Base-by-base conservation (phyloP, 768 basidiomycete species). In the Clavaria fumosa region DNA sequence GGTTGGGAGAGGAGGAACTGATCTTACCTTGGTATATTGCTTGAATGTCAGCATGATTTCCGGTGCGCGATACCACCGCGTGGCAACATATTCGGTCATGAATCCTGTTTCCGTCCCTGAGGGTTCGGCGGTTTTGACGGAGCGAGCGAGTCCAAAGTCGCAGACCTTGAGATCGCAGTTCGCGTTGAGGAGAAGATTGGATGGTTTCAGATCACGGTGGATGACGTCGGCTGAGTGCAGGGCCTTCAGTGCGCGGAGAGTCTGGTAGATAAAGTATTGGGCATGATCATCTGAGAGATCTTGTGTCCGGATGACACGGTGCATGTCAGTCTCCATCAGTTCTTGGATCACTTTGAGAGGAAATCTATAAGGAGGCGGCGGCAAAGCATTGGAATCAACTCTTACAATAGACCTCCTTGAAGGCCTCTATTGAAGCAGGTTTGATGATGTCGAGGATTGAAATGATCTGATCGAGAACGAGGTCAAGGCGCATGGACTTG, bases 11-110 rank as follows among this genome's bases (percentile, higher is more conserved):
- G 61, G 23, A 10, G 22, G 18, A 10, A 43, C 58, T n/a, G n/a
- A n/a, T n/a, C n/a, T 38, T 40, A 73, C 81, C 62, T 90, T 90
- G 36, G 91, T 93, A 61, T 99, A 99, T 55, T 95, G 83, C 55
- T 95, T 93, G 69, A 96, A 97, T 7, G 90, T 95, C 36, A 99
- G 69, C 95, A 99, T 99, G 62, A 99, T 91, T 56, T 99, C 95
- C 0, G 95, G 95, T 0, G 95, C 95, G 24, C 95, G 77, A 53
- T 97, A 99, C 95, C 95, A 99, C 48, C 95, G 69, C 18, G 95
- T 97, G 2, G 95, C 93, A 34, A 99, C 95, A 51, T 91, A 93
- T 75, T 89, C 85, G 1, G 88, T 93, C 88, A 91, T 89, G 62
- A 89, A 90, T 4, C 78, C 78, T 4, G 70, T 83, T 48, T 84